A percentile compares a stretch with the other conserved stretches of the same genome.
Evolutionary conservation across 768 basidiomycete species (phyloP).

Genomic region (Pholiota microspora): DNA sequence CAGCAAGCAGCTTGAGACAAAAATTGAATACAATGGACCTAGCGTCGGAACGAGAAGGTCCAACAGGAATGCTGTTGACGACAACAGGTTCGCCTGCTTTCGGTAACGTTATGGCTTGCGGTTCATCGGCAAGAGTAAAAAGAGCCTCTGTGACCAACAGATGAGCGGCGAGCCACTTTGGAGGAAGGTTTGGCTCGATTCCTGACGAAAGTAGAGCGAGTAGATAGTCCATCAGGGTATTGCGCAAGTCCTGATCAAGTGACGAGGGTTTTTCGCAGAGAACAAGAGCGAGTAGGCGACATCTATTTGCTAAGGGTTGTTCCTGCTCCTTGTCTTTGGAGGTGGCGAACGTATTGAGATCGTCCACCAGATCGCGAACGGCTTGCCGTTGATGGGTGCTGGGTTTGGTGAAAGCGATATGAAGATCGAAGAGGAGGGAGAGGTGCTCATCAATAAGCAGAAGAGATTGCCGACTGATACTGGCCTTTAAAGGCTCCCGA

Average conservation of each 20-base stretch:
- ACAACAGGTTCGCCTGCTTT: conserved; percentile 67
- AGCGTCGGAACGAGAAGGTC: conserved; percentile 61
- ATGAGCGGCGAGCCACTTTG: conserved; percentile 87
- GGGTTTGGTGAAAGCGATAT: conserved; percentile 73
- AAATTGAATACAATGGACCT: conserved; percentile 72
- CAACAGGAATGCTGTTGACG: conserved; percentile 49
- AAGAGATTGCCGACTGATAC: conserved; percentile 69
- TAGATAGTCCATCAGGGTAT: conserved; percentile 63
- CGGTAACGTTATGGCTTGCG: conserved; percentile 61
- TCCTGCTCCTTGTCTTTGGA: conserved; percentile 68
- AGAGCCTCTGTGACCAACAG: conserved; percentile 85
- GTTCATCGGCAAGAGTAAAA: conserved; percentile 72
- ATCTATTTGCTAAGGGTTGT: conserved; percentile 75
- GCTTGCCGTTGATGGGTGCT: conserved; percentile 62
- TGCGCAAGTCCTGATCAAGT: conserved; percentile 50
- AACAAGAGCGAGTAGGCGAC: conserved; percentile 82
- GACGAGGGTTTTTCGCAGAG: conserved; percentile 71
- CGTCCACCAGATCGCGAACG: conserved; percentile 71
- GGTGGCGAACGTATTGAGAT: conserved; percentile 68
- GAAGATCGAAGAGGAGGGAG: conserved; percentile 86
- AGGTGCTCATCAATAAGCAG: conserved; percentile 83
- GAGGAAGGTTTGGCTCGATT: conserved; percentile 56
- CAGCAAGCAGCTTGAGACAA: conserved; percentile 66
- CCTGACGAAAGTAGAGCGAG: conserved; percentile 65
- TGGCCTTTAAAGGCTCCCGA: conserved; percentile 63